phyloP scores from a whole-genome alignment of 306 rosid genomes.

The Ammopiptanthus mongolicus region DNA sequence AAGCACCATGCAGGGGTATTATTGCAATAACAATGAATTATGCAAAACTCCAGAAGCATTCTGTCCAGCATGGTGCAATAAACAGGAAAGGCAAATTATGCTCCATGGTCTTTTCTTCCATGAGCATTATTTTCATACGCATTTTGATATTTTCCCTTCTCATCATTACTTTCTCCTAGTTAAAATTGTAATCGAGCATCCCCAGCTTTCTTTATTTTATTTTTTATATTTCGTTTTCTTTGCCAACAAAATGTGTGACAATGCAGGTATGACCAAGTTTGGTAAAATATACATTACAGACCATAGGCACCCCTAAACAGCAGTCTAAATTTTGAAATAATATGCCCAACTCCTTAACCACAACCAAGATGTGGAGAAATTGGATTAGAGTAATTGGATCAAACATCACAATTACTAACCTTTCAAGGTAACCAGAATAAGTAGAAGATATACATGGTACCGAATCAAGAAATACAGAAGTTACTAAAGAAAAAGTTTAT shows the following conservation, averaged over 20 bases:
- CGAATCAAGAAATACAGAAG: neutral
- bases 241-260: neutral
- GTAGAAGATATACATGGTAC: neutral
- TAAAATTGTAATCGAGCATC: constrained; percentile 2
- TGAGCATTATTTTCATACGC: neutral
- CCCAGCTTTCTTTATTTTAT: neutral
- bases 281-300: neutral
- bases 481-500: neutral
- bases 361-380: neutral
- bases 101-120: neutral
- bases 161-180: neutral
- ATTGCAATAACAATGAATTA: neutral
- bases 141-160: neutral
- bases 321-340: constrained; percentile 4
- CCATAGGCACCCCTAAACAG: neutral
- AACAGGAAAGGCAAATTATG: neutral
- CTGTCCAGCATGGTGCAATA: neutral
- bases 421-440: neutral
- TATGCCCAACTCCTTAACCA: constrained; percentile 2
- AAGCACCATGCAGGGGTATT: neutral
- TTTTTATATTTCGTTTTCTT: neutral
- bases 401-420: neutral
- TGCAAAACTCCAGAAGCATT: neutral
- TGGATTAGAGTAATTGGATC: neutral
- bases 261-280: neutral